Base-by-base conservation (phyloP, 2,329 filamentous ascomycete species). In the Pseudogymnoascus sp. region DNA sequence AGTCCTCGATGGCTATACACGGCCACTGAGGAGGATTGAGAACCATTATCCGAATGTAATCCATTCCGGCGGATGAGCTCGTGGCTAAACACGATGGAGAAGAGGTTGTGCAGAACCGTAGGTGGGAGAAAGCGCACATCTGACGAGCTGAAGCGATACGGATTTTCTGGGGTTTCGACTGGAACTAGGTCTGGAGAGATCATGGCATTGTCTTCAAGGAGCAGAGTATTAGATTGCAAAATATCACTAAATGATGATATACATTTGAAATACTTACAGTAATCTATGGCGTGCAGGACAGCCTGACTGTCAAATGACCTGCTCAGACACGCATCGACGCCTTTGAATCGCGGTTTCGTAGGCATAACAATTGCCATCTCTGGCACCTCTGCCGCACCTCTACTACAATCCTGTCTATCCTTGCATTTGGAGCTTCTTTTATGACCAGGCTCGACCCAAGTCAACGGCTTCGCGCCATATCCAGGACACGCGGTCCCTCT, bases 1-100 rank as follows among this genome's bases (percentile, higher is more conserved):
- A 55, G 3, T 19, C 49, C 49, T 12, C 49, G 25, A 14, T 55
- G 49, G 49, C 49, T 55, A 33, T 55, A 55, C 49, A 55, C 49
- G 25, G 49, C 49, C n/a, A 55, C 28, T 0, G 49, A 55, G n/a
- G 42, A 28, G 2, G 25, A 19, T 14, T 19, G 8, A 33, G n/a
- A 19, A 2, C 49, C 28, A 19, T 12, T 12, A 19, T 33, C 9
- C 8, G n/a, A 55, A 11, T 25, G 25, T 55, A 55, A 7, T 33
- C 28, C 49, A 12, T 55, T 33, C 4, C 28, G 25, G 8, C 49
- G 49, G 49, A 55, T 55, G 25, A 55, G 25, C 28, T 55, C 28
- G 16, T 55, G 49, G n/a, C 49, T 55, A 33, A 55, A 55, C n/a
- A 55, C 49, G n/a, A 55, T 55, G 8, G 49, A 55, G 28, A 55